These are phyloP conservation scores for Panicum hallii DNA, from an alignment of 202 grass and related monocot species.

Conservation along the genomic window DNA sequence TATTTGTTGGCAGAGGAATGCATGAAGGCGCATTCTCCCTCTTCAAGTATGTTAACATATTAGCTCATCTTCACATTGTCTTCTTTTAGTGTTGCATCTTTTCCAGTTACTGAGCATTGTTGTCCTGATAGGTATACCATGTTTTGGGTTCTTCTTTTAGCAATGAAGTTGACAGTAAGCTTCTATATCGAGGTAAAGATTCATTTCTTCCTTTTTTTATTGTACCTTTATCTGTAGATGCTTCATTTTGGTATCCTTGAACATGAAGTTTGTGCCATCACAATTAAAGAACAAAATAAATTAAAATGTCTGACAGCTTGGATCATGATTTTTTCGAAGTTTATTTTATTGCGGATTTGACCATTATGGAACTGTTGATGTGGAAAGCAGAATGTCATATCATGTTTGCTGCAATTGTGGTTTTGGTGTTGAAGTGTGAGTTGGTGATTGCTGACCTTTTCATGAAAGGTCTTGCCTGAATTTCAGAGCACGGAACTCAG, in stretches of 20 bases:
- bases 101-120: constrained; percentile 34
- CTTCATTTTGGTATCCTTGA: constrained; percentile 24
- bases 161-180: constrained; percentile 89
- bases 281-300: constrained; percentile 29
- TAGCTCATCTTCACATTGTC: constrained; percentile 34
- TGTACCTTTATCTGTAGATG: constrained; percentile 18
- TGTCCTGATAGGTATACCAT: constrained; percentile 78
- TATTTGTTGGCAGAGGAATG: constrained; percentile 99
- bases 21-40: constrained; percentile 98
- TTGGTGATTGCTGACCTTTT: no score
- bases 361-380: not conserved
- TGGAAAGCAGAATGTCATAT: not conserved
- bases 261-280: not conserved
- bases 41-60: constrained; percentile 83
- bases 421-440: no score
- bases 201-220: constrained; percentile 34
- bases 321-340: constrained; percentile 1
- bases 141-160: constrained; percentile 95
- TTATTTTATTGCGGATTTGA: not conserved
- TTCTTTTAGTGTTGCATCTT: constrained; percentile 30
- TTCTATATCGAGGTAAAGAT: constrained; percentile 87
- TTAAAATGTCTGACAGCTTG: not conserved
- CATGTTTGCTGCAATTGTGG: constrained; percentile 1
- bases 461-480: not conserved
- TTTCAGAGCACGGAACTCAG: not conserved